Conservation (phyloP, 1,284 basidiomycete genomes). For the Melampsora americana region DNA sequence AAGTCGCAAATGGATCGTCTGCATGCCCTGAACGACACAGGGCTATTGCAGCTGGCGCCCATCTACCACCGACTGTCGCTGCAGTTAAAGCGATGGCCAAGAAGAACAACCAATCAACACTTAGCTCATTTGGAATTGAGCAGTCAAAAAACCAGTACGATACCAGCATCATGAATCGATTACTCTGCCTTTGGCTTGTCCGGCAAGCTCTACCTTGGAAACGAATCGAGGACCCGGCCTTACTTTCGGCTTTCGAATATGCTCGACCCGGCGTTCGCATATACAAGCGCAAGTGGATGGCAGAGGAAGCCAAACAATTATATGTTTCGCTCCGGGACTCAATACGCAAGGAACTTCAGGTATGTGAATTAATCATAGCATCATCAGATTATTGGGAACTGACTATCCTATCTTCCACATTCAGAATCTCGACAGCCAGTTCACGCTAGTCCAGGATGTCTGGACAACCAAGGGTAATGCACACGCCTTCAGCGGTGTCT, state of each 20-base stretch:
- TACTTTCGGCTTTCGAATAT: conserved; percentile 3
- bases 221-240: background rate
- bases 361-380: background rate
- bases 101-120: background rate
- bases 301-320: conserved; percentile 13
- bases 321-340: conserved; percentile 1
- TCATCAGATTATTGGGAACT: too few species aligned
- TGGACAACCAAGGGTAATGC: conserved; percentile 18
- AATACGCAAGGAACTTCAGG: background rate
- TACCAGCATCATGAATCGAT: background rate
- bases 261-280: background rate
- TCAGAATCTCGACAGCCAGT: conserved; percentile 6
- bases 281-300: background rate
- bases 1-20: too few species aligned
- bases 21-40: background rate
- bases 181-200: background rate
- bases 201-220: conserved; percentile 10
- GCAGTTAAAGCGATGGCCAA: background rate
- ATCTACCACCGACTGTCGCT: background rate
- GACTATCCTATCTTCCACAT: background rate
- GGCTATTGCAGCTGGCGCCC: background rate
- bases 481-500: conserved; percentile 13
- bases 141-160: background rate
- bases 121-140: too few species aligned
- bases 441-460: conserved; percentile 18